Evolutionary conservation across 1,284 basidiomycete species (phyloP).

Genomic region (Uromyces viciae-fabae): DNA sequence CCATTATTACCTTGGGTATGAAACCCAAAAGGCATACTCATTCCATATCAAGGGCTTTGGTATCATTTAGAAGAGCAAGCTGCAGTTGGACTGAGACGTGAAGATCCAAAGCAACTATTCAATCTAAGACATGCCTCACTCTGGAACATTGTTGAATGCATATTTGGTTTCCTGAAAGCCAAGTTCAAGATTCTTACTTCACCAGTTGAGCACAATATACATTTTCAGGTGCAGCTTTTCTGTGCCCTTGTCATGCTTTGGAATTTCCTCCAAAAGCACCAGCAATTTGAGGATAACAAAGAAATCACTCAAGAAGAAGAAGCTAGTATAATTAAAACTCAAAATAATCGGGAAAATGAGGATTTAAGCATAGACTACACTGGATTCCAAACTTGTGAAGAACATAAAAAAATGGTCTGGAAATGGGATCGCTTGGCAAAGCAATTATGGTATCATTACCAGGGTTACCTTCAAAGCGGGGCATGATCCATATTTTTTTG

Average conservation of each 20-base stretch:
- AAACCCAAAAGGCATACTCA: neutral
- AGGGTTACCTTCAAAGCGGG: neutral
- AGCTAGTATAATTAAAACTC: no score
- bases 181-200: neutral
- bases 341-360: neutral
- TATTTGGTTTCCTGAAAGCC: neutral
- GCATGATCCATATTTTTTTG: no score
- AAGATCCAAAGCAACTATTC: neutral
- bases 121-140: constrained; percentile 21
- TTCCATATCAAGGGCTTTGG: neutral
- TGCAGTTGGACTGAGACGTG: neutral
- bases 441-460: neutral
- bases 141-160: neutral
- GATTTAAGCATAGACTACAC: neutral
- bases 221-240: neutral
- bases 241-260: neutral
- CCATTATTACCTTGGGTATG: neutral
- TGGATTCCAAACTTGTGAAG: neutral
- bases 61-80: constrained; percentile 1
- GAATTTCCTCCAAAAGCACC: neutral
- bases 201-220: neutral
- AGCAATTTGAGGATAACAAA: neutral
- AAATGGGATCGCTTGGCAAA: neutral
- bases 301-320: no score
- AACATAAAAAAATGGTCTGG: neutral